phyloP scores from a whole-genome alignment of 768 basidiomycete species.

The Phaffia tasmanica region DNA sequence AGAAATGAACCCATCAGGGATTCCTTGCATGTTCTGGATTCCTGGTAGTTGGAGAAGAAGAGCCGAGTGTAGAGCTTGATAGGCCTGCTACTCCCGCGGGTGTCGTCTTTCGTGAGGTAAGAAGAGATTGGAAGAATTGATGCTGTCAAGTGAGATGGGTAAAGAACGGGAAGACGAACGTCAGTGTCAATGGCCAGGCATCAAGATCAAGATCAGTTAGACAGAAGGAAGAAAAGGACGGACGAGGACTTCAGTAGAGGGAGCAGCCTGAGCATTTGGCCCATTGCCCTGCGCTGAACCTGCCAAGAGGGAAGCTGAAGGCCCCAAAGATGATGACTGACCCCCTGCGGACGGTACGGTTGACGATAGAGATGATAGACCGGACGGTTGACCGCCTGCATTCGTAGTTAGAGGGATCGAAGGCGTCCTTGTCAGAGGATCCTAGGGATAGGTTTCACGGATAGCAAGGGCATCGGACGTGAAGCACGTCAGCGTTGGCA shows the following conservation, averaged over 20 bases:
- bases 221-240: background rate
- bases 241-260: slow-evolving; percentile 18
- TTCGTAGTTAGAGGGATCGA: too few relatives aligned
- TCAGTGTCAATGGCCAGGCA: background rate
- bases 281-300: background rate
- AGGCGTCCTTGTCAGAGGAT: background rate
- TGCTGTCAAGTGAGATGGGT: slow-evolving; percentile 1
- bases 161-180: background rate
- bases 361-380: background rate
- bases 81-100: background rate
- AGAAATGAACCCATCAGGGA: too few relatives aligned
- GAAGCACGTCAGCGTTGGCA: background rate
- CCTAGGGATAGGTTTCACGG: background rate
- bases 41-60: too few relatives aligned
- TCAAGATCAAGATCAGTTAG: background rate
- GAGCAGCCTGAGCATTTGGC: slow-evolving; percentile 2
- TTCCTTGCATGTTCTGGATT: too few relatives aligned
- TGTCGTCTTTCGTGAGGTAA: slow-evolving; percentile 5
- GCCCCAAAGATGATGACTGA: background rate
- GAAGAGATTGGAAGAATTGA: slow-evolving; percentile 24
- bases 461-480: background rate
- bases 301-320: background rate
- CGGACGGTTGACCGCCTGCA: background rate
- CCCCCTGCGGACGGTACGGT: background rate
- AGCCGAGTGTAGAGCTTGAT: too few relatives aligned